A percentile compares a stretch with the other conserved stretches of the same genome.
These are phyloP conservation scores for Kwoniella dendrophila DNA, from an alignment of 768 basidiomycete species.

Conservation along the genomic window DNA sequence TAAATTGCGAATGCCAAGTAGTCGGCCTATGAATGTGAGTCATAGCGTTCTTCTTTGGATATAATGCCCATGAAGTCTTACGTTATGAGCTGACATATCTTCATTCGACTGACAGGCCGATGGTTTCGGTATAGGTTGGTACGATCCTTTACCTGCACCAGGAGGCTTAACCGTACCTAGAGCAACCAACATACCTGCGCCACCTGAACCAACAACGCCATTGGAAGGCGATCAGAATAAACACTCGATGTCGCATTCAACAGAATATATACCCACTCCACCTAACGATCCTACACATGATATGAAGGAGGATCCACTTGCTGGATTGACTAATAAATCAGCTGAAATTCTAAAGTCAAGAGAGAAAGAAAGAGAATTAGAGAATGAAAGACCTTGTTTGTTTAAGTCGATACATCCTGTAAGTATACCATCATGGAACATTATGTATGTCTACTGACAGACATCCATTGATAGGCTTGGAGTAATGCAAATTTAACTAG, in stretches of 20 bases:
- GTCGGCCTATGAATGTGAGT: slow-evolving; percentile 49
- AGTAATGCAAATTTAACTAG: slow-evolving; percentile 92
- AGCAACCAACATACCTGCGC: slow-evolving; percentile 18
- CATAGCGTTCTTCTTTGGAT: neutral
- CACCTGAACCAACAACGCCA: slow-evolving; percentile 6
- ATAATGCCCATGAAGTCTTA: neutral
- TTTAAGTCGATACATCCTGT: slow-evolving; percentile 95
- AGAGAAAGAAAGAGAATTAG: slow-evolving; percentile 40
- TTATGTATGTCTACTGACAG: too few relatives aligned
- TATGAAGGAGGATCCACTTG: slow-evolving; percentile 7
- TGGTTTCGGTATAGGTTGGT: slow-evolving; percentile 99
- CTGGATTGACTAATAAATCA: slow-evolving; percentile 13
- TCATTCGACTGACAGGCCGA: slow-evolving; percentile 59
- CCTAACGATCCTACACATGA: slow-evolving; percentile 15
- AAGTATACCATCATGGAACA: too few relatives aligned
- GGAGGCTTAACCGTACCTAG: slow-evolving; percentile 12
- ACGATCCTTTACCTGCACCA: slow-evolving; percentile 67
- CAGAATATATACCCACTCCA: slow-evolving; percentile 1
- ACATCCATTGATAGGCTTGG: slow-evolving; percentile 70
- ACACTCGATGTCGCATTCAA: slow-evolving; percentile 6
- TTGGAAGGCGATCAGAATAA: neutral
- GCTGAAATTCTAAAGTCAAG: slow-evolving; percentile 29
- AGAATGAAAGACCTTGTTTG: slow-evolving; percentile 70
- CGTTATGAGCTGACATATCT: neutral
- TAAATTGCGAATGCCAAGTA: slow-evolving; percentile 64